A percentile compares a stretch with the other conserved stretches of the same genome.
Evolutionary conservation across 306 rosid genomes (phyloP).

Genomic region (Macrotyloma uniflorum): DNA sequence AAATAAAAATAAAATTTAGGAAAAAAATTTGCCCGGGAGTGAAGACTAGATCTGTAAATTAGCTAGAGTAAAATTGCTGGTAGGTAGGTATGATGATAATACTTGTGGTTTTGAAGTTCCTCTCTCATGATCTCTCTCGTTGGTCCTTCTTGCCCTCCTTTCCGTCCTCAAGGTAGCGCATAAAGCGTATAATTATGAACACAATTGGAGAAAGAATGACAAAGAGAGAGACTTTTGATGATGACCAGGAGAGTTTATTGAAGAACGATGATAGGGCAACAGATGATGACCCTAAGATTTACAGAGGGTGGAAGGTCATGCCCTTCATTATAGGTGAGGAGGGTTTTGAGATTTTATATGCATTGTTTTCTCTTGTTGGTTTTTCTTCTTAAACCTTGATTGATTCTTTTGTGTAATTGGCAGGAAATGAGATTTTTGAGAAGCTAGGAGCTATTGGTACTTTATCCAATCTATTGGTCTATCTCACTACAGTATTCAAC

Average conservation of each 20-base stretch:
- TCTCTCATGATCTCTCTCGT: not conserved
- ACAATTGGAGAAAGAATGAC: conserved; percentile 22
- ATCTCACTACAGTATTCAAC: conserved; percentile 61
- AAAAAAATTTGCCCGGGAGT: not conserved
- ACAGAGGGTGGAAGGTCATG: conserved; percentile 92
- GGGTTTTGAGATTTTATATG: not conserved
- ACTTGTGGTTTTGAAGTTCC: conserved; percentile 8
- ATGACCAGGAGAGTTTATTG: conserved; percentile 42
- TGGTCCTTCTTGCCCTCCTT: not conserved
- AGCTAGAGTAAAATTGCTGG: not conserved
- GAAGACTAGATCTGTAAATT: conserved; percentile 11
- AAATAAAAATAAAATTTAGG: not conserved
- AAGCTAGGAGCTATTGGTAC: conserved; percentile 81
- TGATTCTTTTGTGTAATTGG: conserved; percentile 17
- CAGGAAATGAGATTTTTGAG: conserved; percentile 96
- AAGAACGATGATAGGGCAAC: conserved; percentile 46
- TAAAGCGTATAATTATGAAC: conserved; percentile 33
- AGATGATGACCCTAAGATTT: conserved; percentile 44
- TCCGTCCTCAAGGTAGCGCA: conserved; percentile 24
- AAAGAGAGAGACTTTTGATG: conserved; percentile 38
- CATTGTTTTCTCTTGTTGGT: not conserved
- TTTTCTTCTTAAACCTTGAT: not conserved
- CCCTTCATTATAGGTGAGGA: conserved; percentile 81
- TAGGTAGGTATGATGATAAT: not conserved
- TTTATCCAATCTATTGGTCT: conserved; percentile 52